phyloP scores from a whole-genome alignment of 352 stramenopile genomes.

The Phytophthora colocasiae region DNA sequence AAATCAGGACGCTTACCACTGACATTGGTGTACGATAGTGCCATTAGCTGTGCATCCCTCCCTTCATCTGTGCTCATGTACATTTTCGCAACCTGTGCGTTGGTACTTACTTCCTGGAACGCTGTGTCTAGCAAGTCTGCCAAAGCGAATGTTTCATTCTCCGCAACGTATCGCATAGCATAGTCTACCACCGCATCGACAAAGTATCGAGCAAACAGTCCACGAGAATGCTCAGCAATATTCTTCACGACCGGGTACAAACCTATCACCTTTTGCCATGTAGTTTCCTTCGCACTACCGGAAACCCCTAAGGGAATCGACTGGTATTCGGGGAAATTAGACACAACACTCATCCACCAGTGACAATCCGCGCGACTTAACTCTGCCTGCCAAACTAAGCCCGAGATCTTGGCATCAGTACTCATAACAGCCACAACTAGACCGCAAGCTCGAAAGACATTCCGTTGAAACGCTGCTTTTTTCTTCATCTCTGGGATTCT shows the following conservation, averaged over 20 bases:
- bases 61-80: constrained; percentile 3
- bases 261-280: neutral
- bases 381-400: constrained; percentile 5
- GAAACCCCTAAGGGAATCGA: neutral
- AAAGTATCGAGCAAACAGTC: constrained; percentile 13
- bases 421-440: constrained; percentile 36
- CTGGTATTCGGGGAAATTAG: constrained; percentile 5
- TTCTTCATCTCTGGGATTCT: neutral
- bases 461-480: constrained; percentile 36
- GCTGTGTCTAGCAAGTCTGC: constrained; percentile 4
- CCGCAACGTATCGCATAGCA: neutral
- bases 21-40: constrained; percentile 15
- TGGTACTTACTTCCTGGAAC: neutral
- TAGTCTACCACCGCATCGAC: neutral
- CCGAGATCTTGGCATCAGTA: constrained; percentile 26
- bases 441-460: constrained; percentile 33
- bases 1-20: no score
- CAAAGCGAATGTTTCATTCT: neutral
- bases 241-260: neutral
- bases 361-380: neutral
- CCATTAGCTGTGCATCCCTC: constrained; percentile 7
- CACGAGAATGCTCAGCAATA: constrained; percentile 17
- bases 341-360: neutral
- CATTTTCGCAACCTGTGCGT: neutral
- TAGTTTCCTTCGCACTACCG: neutral